Percentiles rank a stretch among this genome's conserved stretches.
Conservation (phyloP, 495 filamentous ascomycete genomes). For the Aspergillus mulundensis region DNA sequence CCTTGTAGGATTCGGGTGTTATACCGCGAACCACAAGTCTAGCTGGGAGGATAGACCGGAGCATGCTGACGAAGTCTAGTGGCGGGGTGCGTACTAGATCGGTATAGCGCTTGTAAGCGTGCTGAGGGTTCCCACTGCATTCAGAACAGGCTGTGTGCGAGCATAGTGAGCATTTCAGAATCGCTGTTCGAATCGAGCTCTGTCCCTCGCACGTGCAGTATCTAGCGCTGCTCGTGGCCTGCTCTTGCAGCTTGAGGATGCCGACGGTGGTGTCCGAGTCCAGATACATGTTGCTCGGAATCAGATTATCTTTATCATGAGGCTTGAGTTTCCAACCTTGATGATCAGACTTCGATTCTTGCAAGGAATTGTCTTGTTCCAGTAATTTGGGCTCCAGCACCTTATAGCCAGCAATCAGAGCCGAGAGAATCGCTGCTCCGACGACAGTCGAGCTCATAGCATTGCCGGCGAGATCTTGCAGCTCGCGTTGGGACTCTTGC, state of each 20-base stretch:
- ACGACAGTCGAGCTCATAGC: conserved; percentile 80
- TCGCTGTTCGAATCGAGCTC: conserved; percentile 26
- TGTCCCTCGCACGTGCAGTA: conserved; percentile 58
- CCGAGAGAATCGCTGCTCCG: conserved; percentile 55
- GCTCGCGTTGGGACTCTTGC: conserved; percentile 57
- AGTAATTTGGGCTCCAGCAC: no score
- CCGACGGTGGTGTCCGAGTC: not conserved
- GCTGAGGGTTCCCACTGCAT: conserved; percentile 55
- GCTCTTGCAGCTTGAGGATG: conserved; percentile 12
- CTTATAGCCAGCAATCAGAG: conserved; percentile 43
- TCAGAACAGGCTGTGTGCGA: conserved; percentile 51
- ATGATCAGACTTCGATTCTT: not conserved
- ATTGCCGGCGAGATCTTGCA: conserved; percentile 76
- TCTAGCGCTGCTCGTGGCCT: conserved; percentile 36
- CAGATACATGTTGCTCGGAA: conserved; percentile 10
- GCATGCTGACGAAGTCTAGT: conserved; percentile 41
- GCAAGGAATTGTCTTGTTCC: conserved; percentile 9
- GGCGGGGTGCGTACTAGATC: conserved; percentile 36
- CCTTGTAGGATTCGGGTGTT: conserved; percentile 21
- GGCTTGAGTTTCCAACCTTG: conserved; percentile 10
- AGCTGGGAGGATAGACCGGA: conserved; percentile 47
- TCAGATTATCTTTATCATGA: conserved; percentile 2
- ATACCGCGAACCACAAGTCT: conserved; percentile 38
- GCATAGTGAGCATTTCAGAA: conserved; percentile 52
- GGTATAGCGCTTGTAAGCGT: conserved; percentile 38